Percentiles rank a stretch among this genome's conserved stretches.
Conservation (phyloP, 805 yeast species). For the Wilhelminamyces savonicus region DNA sequence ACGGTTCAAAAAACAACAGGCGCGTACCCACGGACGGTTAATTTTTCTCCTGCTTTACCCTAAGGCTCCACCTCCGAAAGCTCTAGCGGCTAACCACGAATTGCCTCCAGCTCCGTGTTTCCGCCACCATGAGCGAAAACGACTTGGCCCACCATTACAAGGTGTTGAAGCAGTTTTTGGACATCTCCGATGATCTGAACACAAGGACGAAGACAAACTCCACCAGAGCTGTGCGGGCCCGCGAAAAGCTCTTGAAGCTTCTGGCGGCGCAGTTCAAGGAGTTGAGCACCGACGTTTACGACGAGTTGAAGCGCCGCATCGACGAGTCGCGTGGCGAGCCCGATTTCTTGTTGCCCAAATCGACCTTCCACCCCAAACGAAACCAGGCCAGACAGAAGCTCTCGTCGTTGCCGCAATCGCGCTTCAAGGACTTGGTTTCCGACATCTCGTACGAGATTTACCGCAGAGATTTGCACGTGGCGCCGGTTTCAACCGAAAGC, state of each 20-base stretch:
- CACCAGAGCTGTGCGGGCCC: slow-evolving; percentile 70
- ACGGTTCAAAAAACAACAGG: too few species aligned
- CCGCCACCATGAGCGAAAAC: slow-evolving; percentile 3
- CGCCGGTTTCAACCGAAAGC: too few species aligned
- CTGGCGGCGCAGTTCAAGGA: slow-evolving; percentile 82
- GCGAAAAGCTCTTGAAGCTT: slow-evolving; percentile 77
- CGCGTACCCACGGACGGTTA: too few species aligned
- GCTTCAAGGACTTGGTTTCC: slow-evolving; percentile 86
- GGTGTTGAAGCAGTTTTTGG: slow-evolving; percentile 46
- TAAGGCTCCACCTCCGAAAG: too few species aligned
- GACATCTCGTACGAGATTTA: slow-evolving; percentile 86
- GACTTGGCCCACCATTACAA: slow-evolving; percentile 41
- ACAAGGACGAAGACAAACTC: slow-evolving; percentile 37
- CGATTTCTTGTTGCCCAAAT: slow-evolving; percentile 60
- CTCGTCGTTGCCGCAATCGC: slow-evolving; percentile 69
- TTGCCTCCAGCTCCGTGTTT: too few species aligned
- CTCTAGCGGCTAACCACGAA: too few species aligned
- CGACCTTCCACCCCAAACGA: slow-evolving; percentile 82
- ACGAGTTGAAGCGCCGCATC: slow-evolving; percentile 79
- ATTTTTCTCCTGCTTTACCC: too few species aligned
- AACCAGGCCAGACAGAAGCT: slow-evolving; percentile 93
- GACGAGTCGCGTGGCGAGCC: slow-evolving; percentile 54
- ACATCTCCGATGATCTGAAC: slow-evolving; percentile 40
- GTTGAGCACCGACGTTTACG: slow-evolving; percentile 89
- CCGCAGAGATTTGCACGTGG: slow-evolving; percentile 54